Evolutionary conservation across 2,329 filamentous ascomycete species (phyloP).

Genomic region (Xylaria sp.): DNA sequence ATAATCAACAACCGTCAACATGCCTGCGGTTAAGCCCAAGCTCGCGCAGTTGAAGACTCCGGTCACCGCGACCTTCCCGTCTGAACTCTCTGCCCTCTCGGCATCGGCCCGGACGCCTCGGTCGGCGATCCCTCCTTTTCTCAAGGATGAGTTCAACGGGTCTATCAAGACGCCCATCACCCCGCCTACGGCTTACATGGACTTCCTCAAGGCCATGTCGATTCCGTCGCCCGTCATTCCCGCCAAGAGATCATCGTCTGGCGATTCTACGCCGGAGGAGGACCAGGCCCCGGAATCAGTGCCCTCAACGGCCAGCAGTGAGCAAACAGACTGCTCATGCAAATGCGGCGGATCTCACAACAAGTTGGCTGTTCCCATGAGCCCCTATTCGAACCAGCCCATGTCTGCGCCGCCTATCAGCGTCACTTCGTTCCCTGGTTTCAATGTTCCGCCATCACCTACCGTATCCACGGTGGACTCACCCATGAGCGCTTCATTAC

Average conservation of each 20-base stretch:
- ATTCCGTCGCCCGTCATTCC: constrained; percentile 64
- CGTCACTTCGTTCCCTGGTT: constrained; percentile 55
- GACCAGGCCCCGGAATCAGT: constrained; percentile 39
- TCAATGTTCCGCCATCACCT: constrained; percentile 75
- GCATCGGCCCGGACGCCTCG: constrained; percentile 67
- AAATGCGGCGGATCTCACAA: constrained; percentile 44
- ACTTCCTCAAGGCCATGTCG: constrained; percentile 83
- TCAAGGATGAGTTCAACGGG: constrained; percentile 60
- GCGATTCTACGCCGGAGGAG: constrained; percentile 46
- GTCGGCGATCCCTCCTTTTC: constrained; percentile 50
- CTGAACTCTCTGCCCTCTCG: constrained; percentile 55
- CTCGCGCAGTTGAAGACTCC: constrained; percentile 58
- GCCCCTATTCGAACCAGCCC: constrained; percentile 51
- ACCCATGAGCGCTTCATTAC: constrained; percentile 58
- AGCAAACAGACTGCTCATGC: constrained; percentile 52
- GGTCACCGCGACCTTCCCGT: constrained; percentile 58
- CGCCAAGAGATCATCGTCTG: constrained; percentile 47
- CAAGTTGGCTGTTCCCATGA: constrained; percentile 45
- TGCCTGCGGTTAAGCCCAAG: constrained; percentile 53
- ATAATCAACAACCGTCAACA: constrained; percentile 35
- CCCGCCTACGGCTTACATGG: constrained; percentile 81
- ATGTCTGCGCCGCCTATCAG: constrained; percentile 57
- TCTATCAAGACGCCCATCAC: constrained; percentile 79
- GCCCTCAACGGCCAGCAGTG: constrained; percentile 53
- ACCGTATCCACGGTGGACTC: constrained; percentile 62